Conservation (phyloP, 495 filamentous ascomycete species). For the Delitschia confertaspora region DNA sequence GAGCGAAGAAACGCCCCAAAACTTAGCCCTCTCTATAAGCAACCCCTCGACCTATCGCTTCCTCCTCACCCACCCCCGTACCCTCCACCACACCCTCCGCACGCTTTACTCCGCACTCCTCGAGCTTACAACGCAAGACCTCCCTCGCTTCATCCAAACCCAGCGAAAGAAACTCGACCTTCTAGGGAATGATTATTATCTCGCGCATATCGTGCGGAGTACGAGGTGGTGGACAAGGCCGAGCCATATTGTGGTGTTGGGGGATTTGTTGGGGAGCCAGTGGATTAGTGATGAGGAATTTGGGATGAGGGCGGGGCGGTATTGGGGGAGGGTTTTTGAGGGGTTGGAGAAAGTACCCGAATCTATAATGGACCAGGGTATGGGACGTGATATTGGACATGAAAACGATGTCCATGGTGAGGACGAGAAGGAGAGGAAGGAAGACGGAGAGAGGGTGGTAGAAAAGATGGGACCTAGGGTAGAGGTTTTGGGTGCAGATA, state of each 20-base stretch:
- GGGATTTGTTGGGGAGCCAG: conserved; percentile 90
- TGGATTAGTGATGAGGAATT: conserved; percentile 90
- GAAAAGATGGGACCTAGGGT: conserved; percentile 30
- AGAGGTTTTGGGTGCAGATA: conserved; percentile 44
- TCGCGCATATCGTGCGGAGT: conserved; percentile 86
- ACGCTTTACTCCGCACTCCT: conserved; percentile 36
- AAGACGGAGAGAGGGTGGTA: conserved; percentile 36
- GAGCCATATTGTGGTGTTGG: conserved; percentile 81
- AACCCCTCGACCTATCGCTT: too few relatives aligned
- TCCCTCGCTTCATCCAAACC: conserved; percentile 52
- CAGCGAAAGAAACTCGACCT: conserved; percentile 75
- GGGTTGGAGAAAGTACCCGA: conserved; percentile 52
- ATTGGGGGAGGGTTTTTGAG: conserved; percentile 73
- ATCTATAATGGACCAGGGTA: conserved; percentile 22
- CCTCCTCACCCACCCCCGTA: too few relatives aligned
- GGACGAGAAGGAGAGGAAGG: conserved; percentile 45
- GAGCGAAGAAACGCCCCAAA: background rate
- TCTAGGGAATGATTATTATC: conserved; percentile 87
- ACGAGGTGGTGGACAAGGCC: conserved; percentile 71
- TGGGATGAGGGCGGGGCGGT: conserved; percentile 55
- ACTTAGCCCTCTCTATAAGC: background rate
- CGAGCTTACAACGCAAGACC: conserved; percentile 49
- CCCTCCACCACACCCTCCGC: too few relatives aligned
- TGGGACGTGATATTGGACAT: too few relatives aligned
- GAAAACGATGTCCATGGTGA: conserved; percentile 58